Evolutionary conservation across 192 early-diverging fungal species (phyloP).

Genomic region (Backusella mclennaniae): DNA sequence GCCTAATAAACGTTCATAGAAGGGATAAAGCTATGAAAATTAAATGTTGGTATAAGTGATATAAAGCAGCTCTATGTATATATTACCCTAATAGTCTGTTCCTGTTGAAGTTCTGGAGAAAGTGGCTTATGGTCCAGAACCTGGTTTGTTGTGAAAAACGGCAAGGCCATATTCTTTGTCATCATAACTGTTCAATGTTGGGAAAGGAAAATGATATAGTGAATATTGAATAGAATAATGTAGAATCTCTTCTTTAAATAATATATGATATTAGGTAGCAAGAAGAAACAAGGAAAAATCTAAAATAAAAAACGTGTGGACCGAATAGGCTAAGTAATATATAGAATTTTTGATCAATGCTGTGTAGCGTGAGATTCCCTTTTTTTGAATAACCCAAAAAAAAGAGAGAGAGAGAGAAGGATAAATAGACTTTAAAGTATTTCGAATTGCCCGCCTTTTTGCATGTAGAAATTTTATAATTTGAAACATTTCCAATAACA

Average conservation of each 20-base stretch:
- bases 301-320: not conserved
- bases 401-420: not conserved
- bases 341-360: not conserved
- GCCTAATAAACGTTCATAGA: constrained; percentile 46
- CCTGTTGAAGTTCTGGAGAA: constrained; percentile 2
- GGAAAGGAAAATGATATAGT: not conserved
- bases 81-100: not conserved
- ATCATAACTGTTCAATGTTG: not conserved
- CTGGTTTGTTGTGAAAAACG: not conserved
- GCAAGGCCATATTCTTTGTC: not conserved
- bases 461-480: not conserved
- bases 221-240: not conserved
- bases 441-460: not conserved
- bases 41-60: not conserved
- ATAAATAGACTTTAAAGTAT: not conserved
- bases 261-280: not conserved
- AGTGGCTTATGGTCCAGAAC: not conserved
- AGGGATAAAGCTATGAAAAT: constrained; percentile 37
- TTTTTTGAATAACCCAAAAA: not conserved
- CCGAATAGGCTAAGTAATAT: not conserved
- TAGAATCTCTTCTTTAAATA: not conserved
- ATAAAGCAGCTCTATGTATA: not conserved
- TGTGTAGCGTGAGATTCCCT: not conserved
- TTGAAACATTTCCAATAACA: constrained; percentile 1
- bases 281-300: not conserved